Percentiles rank a stretch among this genome's conserved stretches.
Conservation (phyloP, 768 basidiomycete genomes). For the Rhodotorula diobovata region DNA sequence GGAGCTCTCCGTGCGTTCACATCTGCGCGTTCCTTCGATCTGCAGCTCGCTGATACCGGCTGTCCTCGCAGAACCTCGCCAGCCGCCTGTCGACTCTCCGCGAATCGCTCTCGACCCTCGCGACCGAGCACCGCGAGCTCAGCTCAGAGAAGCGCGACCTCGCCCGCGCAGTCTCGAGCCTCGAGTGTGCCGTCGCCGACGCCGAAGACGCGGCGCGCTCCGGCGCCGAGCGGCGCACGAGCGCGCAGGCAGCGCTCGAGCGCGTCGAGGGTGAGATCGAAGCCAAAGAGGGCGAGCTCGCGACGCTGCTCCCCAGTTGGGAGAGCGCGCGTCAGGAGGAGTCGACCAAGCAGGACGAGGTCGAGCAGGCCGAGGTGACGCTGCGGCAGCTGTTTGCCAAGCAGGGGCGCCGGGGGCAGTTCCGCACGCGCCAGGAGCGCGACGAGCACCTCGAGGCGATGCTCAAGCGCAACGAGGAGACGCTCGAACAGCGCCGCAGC, state of each 20-base stretch:
- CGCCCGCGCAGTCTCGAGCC: slow-evolving; percentile 73
- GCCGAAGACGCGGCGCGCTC: slow-evolving; percentile 58
- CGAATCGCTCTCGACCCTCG: slow-evolving; percentile 66
- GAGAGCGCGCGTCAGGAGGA: not conserved
- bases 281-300: not conserved
- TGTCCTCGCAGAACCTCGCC: slow-evolving; percentile 60
- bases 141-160: slow-evolving; percentile 82
- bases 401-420: slow-evolving; percentile 80
- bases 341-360: slow-evolving; percentile 51
- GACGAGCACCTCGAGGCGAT: slow-evolving; percentile 79
- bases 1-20: slow-evolving; percentile 64
- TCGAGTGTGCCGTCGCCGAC: slow-evolving; percentile 77
- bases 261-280: not conserved
- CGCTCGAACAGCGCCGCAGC: slow-evolving; percentile 54
- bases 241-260: not conserved
- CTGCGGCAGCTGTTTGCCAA: slow-evolving; percentile 77
- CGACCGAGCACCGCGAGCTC: slow-evolving; percentile 66
- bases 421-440: slow-evolving; percentile 73
- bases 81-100: slow-evolving; percentile 64
- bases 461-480: slow-evolving; percentile 62
- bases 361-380: slow-evolving; percentile 70
- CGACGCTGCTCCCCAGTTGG: not conserved
- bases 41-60: too few relatives aligned
- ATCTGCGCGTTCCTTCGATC: too few relatives aligned
- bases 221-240: slow-evolving; percentile 40